A percentile compares a stretch with the other conserved stretches of the same genome.
Conservation (phyloP, 2,329 filamentous ascomycete genomes). For the Talaromyces sp. region DNA sequence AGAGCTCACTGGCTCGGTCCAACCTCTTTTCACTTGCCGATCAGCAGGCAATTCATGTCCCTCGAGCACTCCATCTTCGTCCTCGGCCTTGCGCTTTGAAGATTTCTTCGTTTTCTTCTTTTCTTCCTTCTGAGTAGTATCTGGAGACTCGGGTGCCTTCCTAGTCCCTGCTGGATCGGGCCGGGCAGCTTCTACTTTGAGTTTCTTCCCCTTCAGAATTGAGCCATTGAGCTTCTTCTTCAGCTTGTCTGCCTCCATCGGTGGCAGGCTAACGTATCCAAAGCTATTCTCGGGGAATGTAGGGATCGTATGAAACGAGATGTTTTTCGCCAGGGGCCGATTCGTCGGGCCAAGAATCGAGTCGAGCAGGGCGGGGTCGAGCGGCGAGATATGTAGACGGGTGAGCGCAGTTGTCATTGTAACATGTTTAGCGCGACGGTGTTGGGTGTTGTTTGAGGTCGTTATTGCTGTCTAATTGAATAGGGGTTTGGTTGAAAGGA, state of each 20-base stretch:
- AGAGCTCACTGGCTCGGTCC: constrained; percentile 62
- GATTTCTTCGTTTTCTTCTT: constrained; percentile 5
- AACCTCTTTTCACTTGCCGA: constrained; percentile 80
- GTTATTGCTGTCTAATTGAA: background rate
- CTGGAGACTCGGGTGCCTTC: background rate
- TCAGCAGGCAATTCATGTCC: constrained; percentile 68
- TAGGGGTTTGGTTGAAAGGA: background rate
- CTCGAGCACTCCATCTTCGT: constrained; percentile 49
- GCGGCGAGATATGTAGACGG: constrained; percentile 81
- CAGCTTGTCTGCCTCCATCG: constrained; percentile 78
- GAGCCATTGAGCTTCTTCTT: constrained; percentile 86
- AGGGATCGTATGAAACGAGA: constrained; percentile 81
- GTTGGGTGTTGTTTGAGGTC: background rate
- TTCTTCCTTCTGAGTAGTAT: constrained; percentile 20
- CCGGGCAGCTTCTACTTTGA: constrained; percentile 75
- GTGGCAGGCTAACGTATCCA: constrained; percentile 81
- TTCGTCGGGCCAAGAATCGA: constrained; percentile 65
- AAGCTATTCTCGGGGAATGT: constrained; percentile 87
- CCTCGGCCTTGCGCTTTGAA: constrained; percentile 42
- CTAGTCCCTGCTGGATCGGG: constrained; percentile 50
- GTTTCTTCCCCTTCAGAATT: constrained; percentile 76
- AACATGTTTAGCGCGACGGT: constrained; percentile 4
- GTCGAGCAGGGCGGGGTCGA: constrained; percentile 68
- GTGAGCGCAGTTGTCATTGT: constrained; percentile 30
- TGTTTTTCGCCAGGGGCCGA: constrained; percentile 62